A percentile compares a stretch with the other conserved stretches of the same genome.
Evolutionary conservation across 2,329 filamentous ascomycete species (phyloP).

Genomic region (Aspergillus udagawae): DNA sequence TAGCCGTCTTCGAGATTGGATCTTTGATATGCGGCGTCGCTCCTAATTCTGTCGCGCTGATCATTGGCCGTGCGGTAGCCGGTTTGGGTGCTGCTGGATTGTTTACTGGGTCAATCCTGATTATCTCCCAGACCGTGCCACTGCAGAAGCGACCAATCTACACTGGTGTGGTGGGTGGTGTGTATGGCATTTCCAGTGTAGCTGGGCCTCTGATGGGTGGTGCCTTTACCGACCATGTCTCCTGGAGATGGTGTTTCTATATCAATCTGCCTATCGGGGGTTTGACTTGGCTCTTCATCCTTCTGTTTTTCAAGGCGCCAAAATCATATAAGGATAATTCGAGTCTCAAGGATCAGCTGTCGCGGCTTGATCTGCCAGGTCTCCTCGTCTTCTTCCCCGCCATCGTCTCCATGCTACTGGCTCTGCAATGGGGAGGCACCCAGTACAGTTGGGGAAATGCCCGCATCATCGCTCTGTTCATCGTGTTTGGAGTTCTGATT

Average conservation of each 20-base stretch:
- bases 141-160: conserved; percentile 38
- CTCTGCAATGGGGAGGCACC: conserved; percentile 35
- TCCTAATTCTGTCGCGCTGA: conserved; percentile 35
- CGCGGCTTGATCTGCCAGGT: conserved; percentile 30
- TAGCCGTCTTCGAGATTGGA: conserved; percentile 42
- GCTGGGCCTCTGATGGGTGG: conserved; percentile 44
- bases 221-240: conserved; percentile 40
- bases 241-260: conserved; percentile 45
- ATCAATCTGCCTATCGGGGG: conserved; percentile 38
- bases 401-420: conserved; percentile 5
- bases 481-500: conserved; percentile 49
- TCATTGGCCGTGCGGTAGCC: conserved; percentile 41
- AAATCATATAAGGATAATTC: conserved; percentile 24
- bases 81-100: conserved; percentile 38
- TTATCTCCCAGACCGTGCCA: conserved; percentile 39
- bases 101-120: conserved; percentile 38
- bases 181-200: conserved; percentile 42
- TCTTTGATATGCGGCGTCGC: conserved; percentile 38
- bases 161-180: conserved; percentile 38
- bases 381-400: conserved; percentile 3
- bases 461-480: conserved; percentile 47
- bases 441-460: conserved; percentile 43
- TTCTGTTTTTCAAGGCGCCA: conserved; percentile 27
- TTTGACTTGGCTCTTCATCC: conserved; percentile 29
- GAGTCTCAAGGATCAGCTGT: conserved; percentile 21